phyloP scores from a whole-genome alignment of 306 rosid genomes.

The Fragaria iinumae region DNA sequence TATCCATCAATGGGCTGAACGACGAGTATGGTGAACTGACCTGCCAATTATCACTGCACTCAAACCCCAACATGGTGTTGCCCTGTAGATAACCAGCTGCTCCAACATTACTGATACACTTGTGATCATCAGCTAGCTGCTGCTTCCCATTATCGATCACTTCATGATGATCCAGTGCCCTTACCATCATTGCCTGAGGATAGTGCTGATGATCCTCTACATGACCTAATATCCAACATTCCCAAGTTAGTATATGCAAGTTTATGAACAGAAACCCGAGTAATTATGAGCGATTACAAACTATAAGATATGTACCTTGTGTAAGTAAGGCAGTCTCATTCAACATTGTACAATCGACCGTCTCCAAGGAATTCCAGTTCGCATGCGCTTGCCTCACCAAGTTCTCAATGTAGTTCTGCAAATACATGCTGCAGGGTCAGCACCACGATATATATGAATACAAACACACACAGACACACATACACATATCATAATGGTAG shows the following conservation, averaged over 20 bases:
- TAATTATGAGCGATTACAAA: neutral
- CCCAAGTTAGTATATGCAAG: neutral
- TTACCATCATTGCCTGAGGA: constrained; percentile 14
- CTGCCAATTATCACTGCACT: constrained; percentile 37
- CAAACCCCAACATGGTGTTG: constrained; percentile 28
- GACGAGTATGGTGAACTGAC: constrained; percentile 18
- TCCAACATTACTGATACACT: constrained; percentile 13
- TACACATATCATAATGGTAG: neutral
- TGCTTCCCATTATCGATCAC: constrained; percentile 13
- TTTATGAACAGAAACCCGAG: neutral
- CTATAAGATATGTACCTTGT: constrained; percentile 41
- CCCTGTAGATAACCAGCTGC: constrained; percentile 5
- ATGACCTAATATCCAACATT: constrained; percentile 36
- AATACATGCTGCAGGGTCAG: neutral
- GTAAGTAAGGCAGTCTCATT: constrained; percentile 46
- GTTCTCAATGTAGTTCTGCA: constrained; percentile 48
- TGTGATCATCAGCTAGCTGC: constrained; percentile 19
- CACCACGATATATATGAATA: neutral
- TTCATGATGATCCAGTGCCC: constrained; percentile 28
- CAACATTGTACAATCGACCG: constrained; percentile 31
- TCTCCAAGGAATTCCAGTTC: constrained; percentile 52
- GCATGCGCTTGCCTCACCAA: constrained; percentile 52
- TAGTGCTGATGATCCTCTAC: neutral
- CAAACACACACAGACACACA: neutral
- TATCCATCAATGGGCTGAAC: constrained; percentile 14